phyloP scores from a whole-genome alignment of 2,329 filamentous ascomycete species.

The Fusarium pilosicola region DNA sequence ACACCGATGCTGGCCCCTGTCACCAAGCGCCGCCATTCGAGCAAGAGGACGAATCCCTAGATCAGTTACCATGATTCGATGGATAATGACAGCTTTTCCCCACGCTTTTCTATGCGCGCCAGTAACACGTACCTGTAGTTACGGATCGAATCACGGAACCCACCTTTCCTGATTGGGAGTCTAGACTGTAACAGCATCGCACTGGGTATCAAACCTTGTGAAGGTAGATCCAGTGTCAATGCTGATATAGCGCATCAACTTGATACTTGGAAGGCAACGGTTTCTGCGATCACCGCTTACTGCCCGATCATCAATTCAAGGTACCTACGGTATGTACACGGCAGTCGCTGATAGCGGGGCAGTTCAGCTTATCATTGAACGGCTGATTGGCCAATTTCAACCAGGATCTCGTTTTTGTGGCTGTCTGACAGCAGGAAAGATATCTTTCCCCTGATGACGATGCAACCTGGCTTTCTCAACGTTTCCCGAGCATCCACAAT shows the following conservation, averaged over 20 bases:
- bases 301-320: not conserved
- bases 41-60: not conserved
- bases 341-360: not conserved
- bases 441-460: not conserved
- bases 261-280: not conserved
- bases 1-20: constrained; percentile 1
- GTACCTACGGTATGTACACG: not conserved
- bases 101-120: constrained; percentile 10
- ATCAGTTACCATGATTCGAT: not conserved
- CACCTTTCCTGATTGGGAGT: not conserved
- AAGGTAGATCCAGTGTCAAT: not conserved
- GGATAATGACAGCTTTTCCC: not conserved
- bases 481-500: not conserved
- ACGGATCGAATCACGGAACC: not conserved
- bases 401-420: not conserved
- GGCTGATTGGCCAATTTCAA: not conserved
- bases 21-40: not conserved
- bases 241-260: not conserved
- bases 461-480: not conserved
- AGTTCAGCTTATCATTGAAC: not conserved
- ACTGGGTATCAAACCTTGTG: not conserved
- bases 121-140: not conserved
- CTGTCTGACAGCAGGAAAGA: not conserved
- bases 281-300: not conserved
- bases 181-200: not conserved